phyloP scores from a whole-genome alignment of 805 yeast species.

The Sungouiozyma ichnusensis region DNA sequence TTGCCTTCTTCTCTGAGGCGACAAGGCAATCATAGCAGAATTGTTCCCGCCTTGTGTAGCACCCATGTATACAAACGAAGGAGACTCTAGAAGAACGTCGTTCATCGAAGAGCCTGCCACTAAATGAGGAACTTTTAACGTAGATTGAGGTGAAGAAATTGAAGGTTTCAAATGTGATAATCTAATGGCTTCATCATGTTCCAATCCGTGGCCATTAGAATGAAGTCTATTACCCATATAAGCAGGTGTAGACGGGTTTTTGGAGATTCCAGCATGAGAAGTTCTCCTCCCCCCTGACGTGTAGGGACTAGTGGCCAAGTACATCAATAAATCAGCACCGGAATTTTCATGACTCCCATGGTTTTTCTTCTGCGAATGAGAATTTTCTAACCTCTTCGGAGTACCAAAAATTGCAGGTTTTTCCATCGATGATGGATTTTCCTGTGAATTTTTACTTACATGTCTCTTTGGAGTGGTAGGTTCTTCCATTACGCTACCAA shows the following conservation, averaged over 20 bases:
- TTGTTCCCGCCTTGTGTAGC: conserved; percentile 1
- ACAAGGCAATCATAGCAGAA: conserved; percentile 5
- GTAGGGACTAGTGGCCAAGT: conserved; percentile 29
- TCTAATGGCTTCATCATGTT: conserved; percentile 16
- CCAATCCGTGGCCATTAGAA: conserved; percentile 2
- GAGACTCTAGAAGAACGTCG: conserved; percentile 21
- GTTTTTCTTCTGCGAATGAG: conserved; percentile 4
- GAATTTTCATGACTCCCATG: conserved; percentile 10
- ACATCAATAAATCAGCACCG: conserved; percentile 30
- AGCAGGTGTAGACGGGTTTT: conserved; percentile 23
- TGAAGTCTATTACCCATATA: neutral
- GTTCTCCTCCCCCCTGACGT: conserved; percentile 3
- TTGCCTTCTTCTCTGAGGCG: conserved; percentile 12
- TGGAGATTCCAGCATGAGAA: neutral
- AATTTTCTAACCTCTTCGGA: neutral
- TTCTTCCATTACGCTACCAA: neutral
- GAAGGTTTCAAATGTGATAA: conserved; percentile 23
- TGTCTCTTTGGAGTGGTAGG: conserved; percentile 10
- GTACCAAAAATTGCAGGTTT: neutral
- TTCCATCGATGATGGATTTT: neutral
- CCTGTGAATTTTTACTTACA: neutral
- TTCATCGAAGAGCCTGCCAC: conserved; percentile 6
- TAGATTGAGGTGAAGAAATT: conserved; percentile 24
- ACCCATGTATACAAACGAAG: conserved; percentile 12
- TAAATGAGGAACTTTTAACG: conserved; percentile 20